phyloP scores from a whole-genome alignment of 164 flowering plant genomes.

The Tinospora cordifolia region DNA sequence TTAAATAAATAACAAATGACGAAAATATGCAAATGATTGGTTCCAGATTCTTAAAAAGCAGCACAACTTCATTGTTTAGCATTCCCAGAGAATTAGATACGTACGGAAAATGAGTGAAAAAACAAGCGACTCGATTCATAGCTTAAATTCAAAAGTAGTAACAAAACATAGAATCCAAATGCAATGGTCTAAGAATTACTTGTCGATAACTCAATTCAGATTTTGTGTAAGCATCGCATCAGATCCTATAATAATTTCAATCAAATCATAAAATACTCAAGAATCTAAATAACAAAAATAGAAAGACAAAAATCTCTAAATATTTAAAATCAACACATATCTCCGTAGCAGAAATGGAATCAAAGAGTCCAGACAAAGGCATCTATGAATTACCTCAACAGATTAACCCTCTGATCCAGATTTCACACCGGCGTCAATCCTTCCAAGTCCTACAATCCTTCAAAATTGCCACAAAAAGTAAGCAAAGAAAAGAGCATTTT shows the following conservation, averaged over 20 bases:
- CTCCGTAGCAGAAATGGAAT: not conserved
- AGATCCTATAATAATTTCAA: not conserved
- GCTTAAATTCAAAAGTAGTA: not conserved
- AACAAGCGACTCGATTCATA: not conserved
- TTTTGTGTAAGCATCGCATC: not conserved
- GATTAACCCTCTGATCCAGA: not conserved
- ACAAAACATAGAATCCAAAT: not conserved
- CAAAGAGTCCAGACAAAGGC: not conserved
- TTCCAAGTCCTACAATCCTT: slow-evolving; percentile 8
- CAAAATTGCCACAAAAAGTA: not conserved
- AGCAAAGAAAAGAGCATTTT: not conserved
- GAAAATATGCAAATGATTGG: not conserved
- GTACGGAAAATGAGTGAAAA: not conserved
- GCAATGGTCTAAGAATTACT: no score
- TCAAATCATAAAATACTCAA: not conserved
- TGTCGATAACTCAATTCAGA: not conserved
- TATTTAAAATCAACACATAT: not conserved
- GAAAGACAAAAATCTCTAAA: not conserved
- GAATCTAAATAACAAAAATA: not conserved
- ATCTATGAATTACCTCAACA: slow-evolving; percentile 7
- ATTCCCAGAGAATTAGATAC: not conserved
- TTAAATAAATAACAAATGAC: not conserved
- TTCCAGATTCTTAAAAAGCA: not conserved
- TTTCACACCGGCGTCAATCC: not conserved
- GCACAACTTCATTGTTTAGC: not conserved